phyloP scores from a whole-genome alignment of 1,139 yeast species.

The Scheffersomyces segobiensis region DNA sequence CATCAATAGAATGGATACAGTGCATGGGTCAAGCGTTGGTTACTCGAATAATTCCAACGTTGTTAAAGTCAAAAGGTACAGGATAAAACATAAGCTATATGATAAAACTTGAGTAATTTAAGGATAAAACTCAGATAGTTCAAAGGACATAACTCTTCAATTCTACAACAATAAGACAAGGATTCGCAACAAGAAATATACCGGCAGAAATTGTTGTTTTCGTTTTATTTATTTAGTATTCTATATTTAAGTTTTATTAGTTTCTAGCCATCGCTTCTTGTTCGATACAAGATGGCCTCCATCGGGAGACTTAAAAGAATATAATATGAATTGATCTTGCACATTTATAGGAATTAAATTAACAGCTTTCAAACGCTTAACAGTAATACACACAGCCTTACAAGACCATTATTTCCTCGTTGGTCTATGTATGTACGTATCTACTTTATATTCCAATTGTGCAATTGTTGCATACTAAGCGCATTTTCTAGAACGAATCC shows the following conservation, averaged over 20 bases:
- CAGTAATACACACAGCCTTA: too few species aligned
- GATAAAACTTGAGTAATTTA: neutral
- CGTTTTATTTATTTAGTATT: neutral
- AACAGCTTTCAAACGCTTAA: neutral
- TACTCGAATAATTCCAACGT: conserved; percentile 2
- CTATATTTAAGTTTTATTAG: neutral
- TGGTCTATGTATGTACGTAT: too few species aligned
- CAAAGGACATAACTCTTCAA: neutral
- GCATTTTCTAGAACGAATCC: too few species aligned
- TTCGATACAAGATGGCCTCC: neutral
- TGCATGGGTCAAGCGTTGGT: neutral
- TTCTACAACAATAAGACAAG: neutral
- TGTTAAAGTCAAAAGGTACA: neutral
- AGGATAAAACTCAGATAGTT: neutral
- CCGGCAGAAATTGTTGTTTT: neutral
- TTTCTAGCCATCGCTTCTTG: neutral
- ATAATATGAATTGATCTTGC: conserved; percentile 1
- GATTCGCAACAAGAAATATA: neutral
- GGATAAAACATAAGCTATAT: neutral
- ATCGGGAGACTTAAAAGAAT: neutral
- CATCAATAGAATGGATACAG: neutral
- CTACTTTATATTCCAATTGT: too few species aligned
- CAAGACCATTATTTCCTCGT: too few species aligned
- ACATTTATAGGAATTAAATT: neutral
- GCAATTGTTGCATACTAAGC: too few species aligned